Evolutionary conservation across 2,329 filamentous ascomycete species (phyloP), one percentile per base, ranked within the genome.

Genomic region (Diaporthe vaccinii): DNA sequence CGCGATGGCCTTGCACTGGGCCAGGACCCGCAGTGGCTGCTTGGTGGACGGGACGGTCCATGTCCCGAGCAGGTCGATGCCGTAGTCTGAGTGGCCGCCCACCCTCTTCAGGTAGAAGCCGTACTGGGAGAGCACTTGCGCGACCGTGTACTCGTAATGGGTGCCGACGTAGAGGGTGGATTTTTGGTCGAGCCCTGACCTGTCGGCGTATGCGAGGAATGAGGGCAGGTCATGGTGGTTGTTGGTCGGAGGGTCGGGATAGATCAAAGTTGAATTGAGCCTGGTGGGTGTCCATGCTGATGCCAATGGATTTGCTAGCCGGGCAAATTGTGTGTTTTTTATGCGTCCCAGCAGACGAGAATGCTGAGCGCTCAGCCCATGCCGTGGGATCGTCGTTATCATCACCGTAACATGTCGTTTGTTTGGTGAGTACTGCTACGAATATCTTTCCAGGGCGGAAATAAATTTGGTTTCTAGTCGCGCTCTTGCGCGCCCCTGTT

Each of bases 111-210:
- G 87, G 31, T 85, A 83, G 84, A 96, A 94, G 72, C 92, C 91
- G 71, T 93, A 89, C 1, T 84, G 83, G 4, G 87, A 80, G 0
- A 96, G 87, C 1, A 89, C 84, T 5, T 83, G 81, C 8, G 89
- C 88, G 4, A 91, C 89, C 0, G 87, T 91, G 85, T 96, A 96
- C 83, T 97, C 94, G 84, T 94, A 96, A 81, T 90, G 90, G 0
- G 94, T 96, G 78, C 94, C 94, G 57, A 92, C 86, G 81, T 92
- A 96, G 59, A 91, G 87, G 0, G 90, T 91, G 22, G 89, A 91
- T 6, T 82, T 84, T 0, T 85, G 82, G 77, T 90, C 87, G 31
- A 95, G 86, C 0, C 87, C 86, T 0, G 85, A 87, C 68, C 89
- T 88, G 28, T 87, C 82, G 7, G 92, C 92, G 82, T 95, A 92